Conservation (phyloP, 2,329 filamentous ascomycete species). For the Alternaria sp. region DNA sequence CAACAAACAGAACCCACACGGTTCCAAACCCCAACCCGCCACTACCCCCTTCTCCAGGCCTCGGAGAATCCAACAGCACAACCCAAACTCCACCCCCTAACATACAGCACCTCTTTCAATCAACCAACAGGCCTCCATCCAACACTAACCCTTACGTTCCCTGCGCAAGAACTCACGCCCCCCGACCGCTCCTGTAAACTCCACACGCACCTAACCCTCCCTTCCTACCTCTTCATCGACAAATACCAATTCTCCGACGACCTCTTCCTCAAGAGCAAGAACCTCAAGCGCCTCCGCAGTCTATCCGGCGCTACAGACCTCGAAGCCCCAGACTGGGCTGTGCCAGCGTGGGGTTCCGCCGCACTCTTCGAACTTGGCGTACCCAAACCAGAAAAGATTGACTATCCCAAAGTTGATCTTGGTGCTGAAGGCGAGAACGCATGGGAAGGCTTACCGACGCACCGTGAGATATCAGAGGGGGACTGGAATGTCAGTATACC, state of each 20-base stretch:
- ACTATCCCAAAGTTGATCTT: slow-evolving; percentile 16
- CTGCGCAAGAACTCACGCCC: slow-evolving; percentile 62
- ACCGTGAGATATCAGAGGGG: slow-evolving; percentile 29
- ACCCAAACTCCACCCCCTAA: slow-evolving; percentile 59
- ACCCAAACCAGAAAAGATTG: slow-evolving; percentile 9
- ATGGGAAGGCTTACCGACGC: slow-evolving; percentile 7
- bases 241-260: slow-evolving; percentile 82
- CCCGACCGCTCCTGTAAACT: slow-evolving; percentile 68
- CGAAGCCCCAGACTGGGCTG: slow-evolving; percentile 86
- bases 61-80: slow-evolving; percentile 22
- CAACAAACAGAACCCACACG: slow-evolving; percentile 69
- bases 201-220: slow-evolving; percentile 84
- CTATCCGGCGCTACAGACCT: slow-evolving; percentile 83
- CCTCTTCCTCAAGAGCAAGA: slow-evolving; percentile 82
- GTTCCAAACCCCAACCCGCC: slow-evolving; percentile 87
- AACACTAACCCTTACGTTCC: slow-evolving; percentile 73
- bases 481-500: slow-evolving; percentile 76
- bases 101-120: slow-evolving; percentile 72
- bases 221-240: slow-evolving; percentile 83
- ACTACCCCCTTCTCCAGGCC: slow-evolving; percentile 63
- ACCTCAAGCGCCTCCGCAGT: slow-evolving; percentile 73
- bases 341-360: slow-evolving; percentile 79
- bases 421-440: background rate
- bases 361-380: slow-evolving; percentile 79
- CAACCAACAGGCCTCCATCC: slow-evolving; percentile 84